Evolutionary conservation across 441 rosid species (phyloP).

Genomic region (Gossypium laxum): DNA sequence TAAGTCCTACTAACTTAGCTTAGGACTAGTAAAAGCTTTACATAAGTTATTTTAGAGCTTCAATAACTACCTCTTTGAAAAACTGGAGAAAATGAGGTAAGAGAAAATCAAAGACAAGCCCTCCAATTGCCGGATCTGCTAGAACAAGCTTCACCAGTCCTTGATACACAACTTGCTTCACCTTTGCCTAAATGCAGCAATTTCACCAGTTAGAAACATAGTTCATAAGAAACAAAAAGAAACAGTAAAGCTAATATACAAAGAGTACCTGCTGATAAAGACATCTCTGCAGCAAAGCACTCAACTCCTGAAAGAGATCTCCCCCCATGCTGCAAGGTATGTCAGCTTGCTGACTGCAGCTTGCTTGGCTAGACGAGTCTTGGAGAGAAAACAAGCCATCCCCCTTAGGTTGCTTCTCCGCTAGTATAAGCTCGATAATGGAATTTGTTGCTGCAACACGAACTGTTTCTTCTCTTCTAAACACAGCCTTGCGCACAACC

Average conservation of each 20-base stretch:
- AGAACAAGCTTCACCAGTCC: slow-evolving; percentile 68
- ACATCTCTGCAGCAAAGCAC: slow-evolving; percentile 72
- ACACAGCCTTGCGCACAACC: slow-evolving; percentile 75
- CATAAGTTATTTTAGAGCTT: slow-evolving; percentile 16
- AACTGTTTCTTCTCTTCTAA: slow-evolving; percentile 59
- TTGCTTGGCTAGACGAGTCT: slow-evolving; percentile 83
- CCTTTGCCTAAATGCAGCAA: slow-evolving; percentile 42
- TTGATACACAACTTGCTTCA: slow-evolving; percentile 45
- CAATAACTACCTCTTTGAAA: slow-evolving; percentile 50
- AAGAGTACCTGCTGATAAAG: slow-evolving; percentile 56
- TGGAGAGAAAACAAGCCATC: slow-evolving; percentile 39
- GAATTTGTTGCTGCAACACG: slow-evolving; percentile 62
- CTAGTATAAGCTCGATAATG: slow-evolving; percentile 45
- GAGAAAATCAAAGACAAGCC: slow-evolving; percentile 56
- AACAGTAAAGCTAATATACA: not conserved
- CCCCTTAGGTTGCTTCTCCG: slow-evolving; percentile 50
- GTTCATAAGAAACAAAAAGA: slow-evolving; percentile 3
- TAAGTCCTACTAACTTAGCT: not conserved
- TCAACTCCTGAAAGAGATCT: slow-evolving; percentile 54
- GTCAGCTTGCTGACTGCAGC: slow-evolving; percentile 70
- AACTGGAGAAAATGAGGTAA: slow-evolving; percentile 60
- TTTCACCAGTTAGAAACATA: slow-evolving; percentile 14
- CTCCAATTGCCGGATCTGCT: slow-evolving; percentile 47
- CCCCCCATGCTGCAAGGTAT: slow-evolving; percentile 29
- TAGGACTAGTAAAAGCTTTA: slow-evolving; percentile 5